These are phyloP conservation scores for Fusarium haematococcum DNA, from an alignment of 2,329 filamentous ascomycete species.

Conservation along the genomic window DNA sequence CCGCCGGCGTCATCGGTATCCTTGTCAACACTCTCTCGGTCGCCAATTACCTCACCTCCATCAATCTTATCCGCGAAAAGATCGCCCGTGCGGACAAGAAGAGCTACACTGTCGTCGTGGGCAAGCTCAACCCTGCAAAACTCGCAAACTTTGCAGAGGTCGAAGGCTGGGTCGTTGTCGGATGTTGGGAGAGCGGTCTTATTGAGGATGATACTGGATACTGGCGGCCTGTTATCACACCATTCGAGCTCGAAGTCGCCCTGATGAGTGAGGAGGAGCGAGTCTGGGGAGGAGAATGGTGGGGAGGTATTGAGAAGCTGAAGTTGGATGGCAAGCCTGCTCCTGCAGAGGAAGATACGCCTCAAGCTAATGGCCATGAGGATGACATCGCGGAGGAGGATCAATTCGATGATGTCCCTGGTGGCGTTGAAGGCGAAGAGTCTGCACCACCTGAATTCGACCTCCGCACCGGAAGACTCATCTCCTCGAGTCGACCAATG, in stretches of 20 bases:
- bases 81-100: conserved; percentile 91
- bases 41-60: conserved; percentile 86
- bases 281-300: conserved; percentile 90
- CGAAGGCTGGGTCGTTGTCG: conserved; percentile 96
- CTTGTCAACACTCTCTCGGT: conserved; percentile 96
- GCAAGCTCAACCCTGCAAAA: conserved; percentile 95
- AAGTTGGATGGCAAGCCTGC: conserved; percentile 54
- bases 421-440: conserved; percentile 71
- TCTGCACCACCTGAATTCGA: conserved; percentile 92
- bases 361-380: conserved; percentile 1
- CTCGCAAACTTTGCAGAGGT: conserved; percentile 96
- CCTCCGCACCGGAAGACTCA: conserved; percentile 85
- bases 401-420: conserved; percentile 50
- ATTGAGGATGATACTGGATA: conserved; percentile 87
- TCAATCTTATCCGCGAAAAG: conserved; percentile 77
- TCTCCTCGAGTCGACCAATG: conserved; percentile 84
- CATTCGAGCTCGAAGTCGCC: conserved; percentile 88
- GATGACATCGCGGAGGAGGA: conserved; percentile 22
- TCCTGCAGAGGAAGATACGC: conserved; percentile 26
- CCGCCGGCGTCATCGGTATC: conserved; percentile 89
- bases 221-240: conserved; percentile 91
- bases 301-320: conserved; percentile 83
- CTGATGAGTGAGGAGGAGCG: conserved; percentile 80
- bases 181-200: conserved; percentile 96
- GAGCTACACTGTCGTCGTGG: conserved; percentile 94